A percentile compares a stretch with the other conserved stretches of the same genome.
These are phyloP conservation scores for Monascus ruber DNA, from an alignment of 2,329 filamentous ascomycete genomes.

Conservation along the genomic window DNA sequence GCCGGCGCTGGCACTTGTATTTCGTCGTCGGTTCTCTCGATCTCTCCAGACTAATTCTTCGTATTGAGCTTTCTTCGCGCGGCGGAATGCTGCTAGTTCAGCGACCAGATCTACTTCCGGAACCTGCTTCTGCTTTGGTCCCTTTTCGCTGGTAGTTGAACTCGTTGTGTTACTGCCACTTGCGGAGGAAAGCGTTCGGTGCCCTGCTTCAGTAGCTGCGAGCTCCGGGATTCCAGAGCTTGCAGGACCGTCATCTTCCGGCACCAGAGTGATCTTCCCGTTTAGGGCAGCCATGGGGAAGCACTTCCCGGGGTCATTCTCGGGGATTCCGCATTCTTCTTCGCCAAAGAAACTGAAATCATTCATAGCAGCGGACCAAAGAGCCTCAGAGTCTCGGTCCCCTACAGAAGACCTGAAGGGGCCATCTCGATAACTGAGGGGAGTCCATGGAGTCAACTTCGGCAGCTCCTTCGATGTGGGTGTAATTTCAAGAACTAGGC, in stretches of 20 bases:
- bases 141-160: background rate
- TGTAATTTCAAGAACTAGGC: conserved; percentile 46
- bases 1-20: conserved; percentile 11
- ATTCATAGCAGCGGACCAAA: conserved; percentile 48
- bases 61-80: conserved; percentile 40
- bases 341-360: conserved; percentile 54
- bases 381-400: conserved; percentile 46
- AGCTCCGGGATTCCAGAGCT: conserved; percentile 7
- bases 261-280: conserved; percentile 34
- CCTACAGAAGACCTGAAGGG: conserved; percentile 45
- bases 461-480: conserved; percentile 15
- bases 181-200: background rate
- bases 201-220: conserved; percentile 5
- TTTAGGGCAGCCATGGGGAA: conserved; percentile 33
- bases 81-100: conserved; percentile 44
- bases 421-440: conserved; percentile 35
- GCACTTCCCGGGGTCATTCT: conserved; percentile 32
- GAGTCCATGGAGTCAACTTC: conserved; percentile 24
- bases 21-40: conserved; percentile 10
- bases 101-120: conserved; percentile 40
- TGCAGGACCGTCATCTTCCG: conserved; percentile 17
- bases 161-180: background rate
- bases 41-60: conserved; percentile 21
- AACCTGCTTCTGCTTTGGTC: conserved; percentile 5
- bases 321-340: conserved; percentile 43